These are phyloP conservation scores for Thuja plicata DNA, from an alignment of 83 land plant species.

Conservation along the genomic window DNA sequence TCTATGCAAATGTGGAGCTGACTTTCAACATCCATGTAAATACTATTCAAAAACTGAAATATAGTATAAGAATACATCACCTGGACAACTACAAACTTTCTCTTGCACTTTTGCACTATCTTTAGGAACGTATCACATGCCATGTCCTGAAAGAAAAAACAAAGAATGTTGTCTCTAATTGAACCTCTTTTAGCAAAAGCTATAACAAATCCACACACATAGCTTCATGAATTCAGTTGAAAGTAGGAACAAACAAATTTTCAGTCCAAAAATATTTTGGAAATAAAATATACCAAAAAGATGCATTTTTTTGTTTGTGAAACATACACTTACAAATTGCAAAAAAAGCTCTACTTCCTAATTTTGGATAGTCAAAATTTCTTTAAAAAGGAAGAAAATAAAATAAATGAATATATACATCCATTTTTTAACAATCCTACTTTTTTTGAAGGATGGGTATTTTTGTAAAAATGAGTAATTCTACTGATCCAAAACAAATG, in stretches of 20 bases:
- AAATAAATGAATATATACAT: not conserved
- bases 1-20: not conserved
- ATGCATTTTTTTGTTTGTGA: not conserved
- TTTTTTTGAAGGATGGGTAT: no score
- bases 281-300: not conserved
- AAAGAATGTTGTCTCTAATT: not conserved
- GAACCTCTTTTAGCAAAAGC: not conserved
- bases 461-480: not conserved
- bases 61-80: constrained; percentile 26
- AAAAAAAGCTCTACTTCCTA: not conserved
- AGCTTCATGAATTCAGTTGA: not conserved
- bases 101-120: constrained; percentile 98
- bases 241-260: not conserved
- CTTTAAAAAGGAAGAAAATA: not conserved
- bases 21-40: not conserved
- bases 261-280: not conserved
- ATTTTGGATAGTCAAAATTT: not conserved
- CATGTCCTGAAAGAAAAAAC: constrained; percentile 81
- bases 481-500: not conserved
- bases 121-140: constrained; percentile 99
- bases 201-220: not conserved
- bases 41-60: not conserved
- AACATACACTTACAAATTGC: not conserved
- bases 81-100: constrained; percentile 96
- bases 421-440: not conserved